Conservation (phyloP, 495 filamentous ascomycete species). For the Cryomyces minteri region DNA sequence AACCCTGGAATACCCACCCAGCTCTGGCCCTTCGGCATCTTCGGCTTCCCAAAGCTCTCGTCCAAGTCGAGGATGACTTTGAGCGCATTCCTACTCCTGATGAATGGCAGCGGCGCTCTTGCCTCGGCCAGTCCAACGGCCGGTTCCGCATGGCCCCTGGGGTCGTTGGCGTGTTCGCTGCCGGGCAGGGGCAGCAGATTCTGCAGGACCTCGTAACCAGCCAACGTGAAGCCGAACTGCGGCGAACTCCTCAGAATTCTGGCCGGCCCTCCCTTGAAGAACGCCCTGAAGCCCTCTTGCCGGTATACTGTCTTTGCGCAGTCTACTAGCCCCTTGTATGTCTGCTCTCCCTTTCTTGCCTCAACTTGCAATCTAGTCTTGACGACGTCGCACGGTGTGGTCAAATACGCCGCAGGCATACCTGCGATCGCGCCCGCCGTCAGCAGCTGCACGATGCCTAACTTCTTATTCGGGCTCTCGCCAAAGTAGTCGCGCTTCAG, state of each 20-base stretch:
- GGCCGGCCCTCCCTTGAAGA: conserved; percentile 96
- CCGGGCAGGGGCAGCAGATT: conserved; percentile 67
- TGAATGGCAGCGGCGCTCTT: conserved; percentile 54
- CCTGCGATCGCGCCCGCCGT: conserved; percentile 92
- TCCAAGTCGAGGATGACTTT: conserved; percentile 94
- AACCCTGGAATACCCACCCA: conserved; percentile 12
- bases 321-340: conserved; percentile 75
- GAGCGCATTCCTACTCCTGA: conserved; percentile 81
- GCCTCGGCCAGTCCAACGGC: conserved; percentile 36
- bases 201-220: conserved; percentile 84
- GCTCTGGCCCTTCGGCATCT: conserved; percentile 25
- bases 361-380: conserved; percentile 97
- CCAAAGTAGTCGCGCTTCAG: conserved; percentile 88
- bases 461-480: conserved; percentile 72
- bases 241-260: conserved; percentile 87
- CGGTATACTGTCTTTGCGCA: conserved; percentile 64
- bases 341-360: conserved; percentile 80
- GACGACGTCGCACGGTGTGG: conserved; percentile 96
- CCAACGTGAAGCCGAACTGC: conserved; percentile 94
- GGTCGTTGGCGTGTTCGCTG: conserved; percentile 25
- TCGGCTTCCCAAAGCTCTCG: conserved; percentile 62
- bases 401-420: conserved; percentile 96
- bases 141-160: conserved; percentile 31
- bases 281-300: conserved; percentile 86
- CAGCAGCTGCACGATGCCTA: conserved; percentile 81